Percentiles rank a stretch among this genome's conserved stretches.
Conservation (phyloP, 441 rosid species). For the Croton setiger region DNA sequence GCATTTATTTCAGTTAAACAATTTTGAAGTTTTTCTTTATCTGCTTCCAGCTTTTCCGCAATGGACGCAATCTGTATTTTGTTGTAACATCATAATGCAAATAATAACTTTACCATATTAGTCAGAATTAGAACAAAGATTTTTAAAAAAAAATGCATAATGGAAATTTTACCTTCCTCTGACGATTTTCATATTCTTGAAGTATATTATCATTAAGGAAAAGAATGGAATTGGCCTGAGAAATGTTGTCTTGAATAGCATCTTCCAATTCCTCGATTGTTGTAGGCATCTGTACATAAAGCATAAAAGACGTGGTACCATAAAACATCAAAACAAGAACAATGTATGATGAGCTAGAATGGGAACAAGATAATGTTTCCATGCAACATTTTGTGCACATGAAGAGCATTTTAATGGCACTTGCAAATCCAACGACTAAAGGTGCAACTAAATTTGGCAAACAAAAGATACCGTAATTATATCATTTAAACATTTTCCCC, state of each 20-base stretch:
- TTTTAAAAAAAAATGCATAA: slow-evolving; percentile 1
- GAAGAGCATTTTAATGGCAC: background rate
- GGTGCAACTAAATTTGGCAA: background rate
- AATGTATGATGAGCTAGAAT: background rate
- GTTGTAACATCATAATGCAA: slow-evolving; percentile 1
- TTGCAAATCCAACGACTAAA: background rate
- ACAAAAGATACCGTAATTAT: background rate
- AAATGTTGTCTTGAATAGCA: slow-evolving; percentile 72
- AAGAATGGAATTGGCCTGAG: slow-evolving; percentile 87
- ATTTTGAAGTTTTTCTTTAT: slow-evolving; percentile 45
- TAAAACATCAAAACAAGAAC: background rate
- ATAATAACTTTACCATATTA: slow-evolving; percentile 9
- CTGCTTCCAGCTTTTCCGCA: slow-evolving; percentile 59
- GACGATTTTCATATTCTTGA: slow-evolving; percentile 82
- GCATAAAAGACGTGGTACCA: slow-evolving; percentile 9
- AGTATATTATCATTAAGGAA: slow-evolving; percentile 78
- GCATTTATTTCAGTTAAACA: slow-evolving; percentile 67
- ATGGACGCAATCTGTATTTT: slow-evolving; percentile 54
- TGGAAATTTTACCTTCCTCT: slow-evolving; percentile 43
- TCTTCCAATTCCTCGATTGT: slow-evolving; percentile 93
- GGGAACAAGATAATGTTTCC: background rate
- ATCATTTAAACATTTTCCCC: background rate
- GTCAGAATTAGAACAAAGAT: slow-evolving; percentile 8
- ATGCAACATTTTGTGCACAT: background rate
- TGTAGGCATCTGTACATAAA: slow-evolving; percentile 65